Evolutionary conservation across 148 eudicot species (phyloP).

Genomic region (Dianthus caryophyllus): DNA sequence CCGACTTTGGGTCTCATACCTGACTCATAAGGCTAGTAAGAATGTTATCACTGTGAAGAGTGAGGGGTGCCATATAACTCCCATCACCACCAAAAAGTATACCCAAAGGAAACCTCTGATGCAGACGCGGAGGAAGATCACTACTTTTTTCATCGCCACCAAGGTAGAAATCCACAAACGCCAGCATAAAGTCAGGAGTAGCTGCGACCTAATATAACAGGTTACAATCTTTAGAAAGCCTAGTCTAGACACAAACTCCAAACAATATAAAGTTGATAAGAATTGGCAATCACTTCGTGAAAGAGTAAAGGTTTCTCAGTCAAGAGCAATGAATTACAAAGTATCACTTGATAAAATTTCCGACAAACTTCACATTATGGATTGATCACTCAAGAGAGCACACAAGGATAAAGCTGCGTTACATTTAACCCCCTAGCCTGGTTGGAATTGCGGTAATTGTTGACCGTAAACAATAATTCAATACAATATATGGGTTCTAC

Average conservation of each 20-base stretch:
- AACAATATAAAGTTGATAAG: background rate
- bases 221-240: background rate
- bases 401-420: no score
- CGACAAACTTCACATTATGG: no score
- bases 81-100: conserved; percentile 96
- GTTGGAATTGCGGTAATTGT: no score
- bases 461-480: background rate
- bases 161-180: conserved; percentile 84
- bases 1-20: conserved; percentile 39
- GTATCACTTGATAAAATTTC: no score
- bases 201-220: conserved; percentile 67
- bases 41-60: conserved; percentile 83
- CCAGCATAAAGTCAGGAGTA: conserved; percentile 92
- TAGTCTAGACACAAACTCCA: conserved; percentile 12
- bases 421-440: no score
- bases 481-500: background rate
- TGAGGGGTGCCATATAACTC: conserved; percentile 91
- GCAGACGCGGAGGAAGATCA: conserved; percentile 89
- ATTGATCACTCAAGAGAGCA: no score
- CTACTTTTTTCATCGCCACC: conserved; percentile 98
- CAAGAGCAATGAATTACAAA: no score
- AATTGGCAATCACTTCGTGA: conserved; percentile 1
- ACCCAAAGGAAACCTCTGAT: conserved; percentile 80
- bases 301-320: background rate
- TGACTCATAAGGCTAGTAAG: conserved; percentile 92